These are phyloP conservation scores for Metarhizium robertsii DNA, from an alignment of 2,329 filamentous ascomycete genomes.

Conservation along the genomic window DNA sequence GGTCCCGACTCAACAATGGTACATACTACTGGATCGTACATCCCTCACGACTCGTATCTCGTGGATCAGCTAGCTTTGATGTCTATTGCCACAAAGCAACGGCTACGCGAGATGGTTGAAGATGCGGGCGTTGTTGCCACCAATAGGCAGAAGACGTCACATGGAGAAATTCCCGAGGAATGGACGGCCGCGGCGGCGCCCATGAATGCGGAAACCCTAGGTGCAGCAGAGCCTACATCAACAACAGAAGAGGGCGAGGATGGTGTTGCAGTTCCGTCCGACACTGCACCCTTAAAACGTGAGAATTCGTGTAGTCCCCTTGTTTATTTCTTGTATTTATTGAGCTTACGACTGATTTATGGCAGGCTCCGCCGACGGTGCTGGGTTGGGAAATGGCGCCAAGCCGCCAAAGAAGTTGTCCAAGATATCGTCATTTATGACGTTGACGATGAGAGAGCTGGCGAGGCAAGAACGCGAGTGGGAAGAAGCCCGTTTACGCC, in stretches of 20 bases:
- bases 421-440: conserved; percentile 40
- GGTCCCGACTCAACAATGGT: conserved; percentile 56
- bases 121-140: conserved; percentile 64
- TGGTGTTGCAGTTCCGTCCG: conserved; percentile 32
- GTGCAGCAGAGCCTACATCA: conserved; percentile 3
- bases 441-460: conserved; percentile 49
- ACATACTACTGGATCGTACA: conserved; percentile 55
- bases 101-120: conserved; percentile 65
- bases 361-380: conserved; percentile 31
- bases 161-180: conserved; percentile 68
- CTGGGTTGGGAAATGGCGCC: conserved; percentile 26
- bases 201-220: conserved; percentile 30
- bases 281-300: conserved; percentile 52
- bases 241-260: conserved; percentile 33
- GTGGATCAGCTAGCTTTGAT: conserved; percentile 77
- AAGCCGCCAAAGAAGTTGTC: conserved; percentile 34
- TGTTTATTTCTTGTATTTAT: neutral
- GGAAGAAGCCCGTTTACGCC: conserved; percentile 63
- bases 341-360: neutral
- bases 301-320: conserved; percentile 20
- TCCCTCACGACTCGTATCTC: conserved; percentile 66
- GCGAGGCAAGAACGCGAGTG: conserved; percentile 57
- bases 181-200: conserved; percentile 63
- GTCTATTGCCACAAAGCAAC: conserved; percentile 74
- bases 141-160: conserved; percentile 66